A percentile compares a stretch with the other conserved stretches of the same genome.
Evolutionary conservation across 208 protist species (phyloP).

Genomic region (Leishmania tropica): DNA sequence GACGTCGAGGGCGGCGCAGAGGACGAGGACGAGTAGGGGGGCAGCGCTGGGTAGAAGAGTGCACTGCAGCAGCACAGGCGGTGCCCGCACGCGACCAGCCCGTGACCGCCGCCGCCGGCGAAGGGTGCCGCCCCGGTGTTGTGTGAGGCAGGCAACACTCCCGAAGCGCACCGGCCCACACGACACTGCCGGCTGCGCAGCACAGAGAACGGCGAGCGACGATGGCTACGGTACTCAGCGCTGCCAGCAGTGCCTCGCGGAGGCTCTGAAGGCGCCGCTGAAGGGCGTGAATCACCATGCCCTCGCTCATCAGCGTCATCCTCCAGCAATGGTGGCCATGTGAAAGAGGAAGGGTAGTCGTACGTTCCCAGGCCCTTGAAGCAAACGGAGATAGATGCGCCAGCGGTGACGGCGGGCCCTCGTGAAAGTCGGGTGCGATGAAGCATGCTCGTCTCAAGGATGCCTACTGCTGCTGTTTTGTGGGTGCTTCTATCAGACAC

Average conservation of each 20-base stretch:
- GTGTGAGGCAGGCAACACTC: conserved; percentile 29
- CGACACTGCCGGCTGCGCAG: conserved; percentile 46
- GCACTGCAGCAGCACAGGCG: conserved; percentile 30
- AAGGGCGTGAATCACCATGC: conserved; percentile 46
- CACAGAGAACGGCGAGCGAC: conserved; percentile 72
- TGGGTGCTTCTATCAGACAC: neutral
- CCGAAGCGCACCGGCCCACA: conserved; percentile 43
- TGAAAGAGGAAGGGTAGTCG: conserved; percentile 28
- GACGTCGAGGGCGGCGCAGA: neutral
- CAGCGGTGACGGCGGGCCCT: neutral
- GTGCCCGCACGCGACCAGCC: conserved; percentile 7
- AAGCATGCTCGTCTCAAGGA: neutral
- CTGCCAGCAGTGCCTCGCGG: neutral
- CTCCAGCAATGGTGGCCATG: conserved; percentile 24
- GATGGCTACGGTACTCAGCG: conserved; percentile 12
- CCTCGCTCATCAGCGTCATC: conserved; percentile 1
- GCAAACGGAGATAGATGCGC: conserved; percentile 4
- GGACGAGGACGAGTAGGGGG: conserved; percentile 9
- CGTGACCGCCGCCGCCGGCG: neutral
- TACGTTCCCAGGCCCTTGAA: conserved; percentile 30
- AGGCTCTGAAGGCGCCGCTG: conserved; percentile 4
- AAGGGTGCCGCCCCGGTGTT: neutral
- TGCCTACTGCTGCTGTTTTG: neutral
- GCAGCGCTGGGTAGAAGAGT: conserved; percentile 41
- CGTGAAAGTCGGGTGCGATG: neutral